A percentile compares a stretch with the other conserved stretches of the same genome.
Evolutionary conservation across 768 basidiomycete genomes (phyloP).

Genomic region (Kwoniella newhampshirensis): DNA sequence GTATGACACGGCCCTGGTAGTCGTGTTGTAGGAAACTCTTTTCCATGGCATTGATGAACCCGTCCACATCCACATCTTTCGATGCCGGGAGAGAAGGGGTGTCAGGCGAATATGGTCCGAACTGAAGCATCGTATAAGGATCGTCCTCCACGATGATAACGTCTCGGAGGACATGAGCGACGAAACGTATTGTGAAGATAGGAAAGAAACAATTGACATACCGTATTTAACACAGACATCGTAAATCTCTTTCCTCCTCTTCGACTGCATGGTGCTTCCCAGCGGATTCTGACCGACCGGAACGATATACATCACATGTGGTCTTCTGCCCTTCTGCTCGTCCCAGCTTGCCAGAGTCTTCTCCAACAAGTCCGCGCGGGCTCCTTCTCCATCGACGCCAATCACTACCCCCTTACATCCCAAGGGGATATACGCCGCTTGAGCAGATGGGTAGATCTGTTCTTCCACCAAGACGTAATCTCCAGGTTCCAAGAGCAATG

Average conservation of each 20-base stretch:
- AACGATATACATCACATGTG: conserved; percentile 53
- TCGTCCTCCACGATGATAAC: conserved; percentile 78
- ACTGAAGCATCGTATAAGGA: conserved; percentile 63
- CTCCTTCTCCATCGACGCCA: conserved; percentile 67
- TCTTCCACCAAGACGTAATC: conserved; percentile 57
- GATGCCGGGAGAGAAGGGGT: conserved; percentile 1
- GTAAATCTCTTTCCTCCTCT: conserved; percentile 73
- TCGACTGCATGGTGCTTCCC: conserved; percentile 64
- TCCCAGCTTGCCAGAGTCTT: conserved; percentile 66
- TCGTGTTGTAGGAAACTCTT: conserved; percentile 62
- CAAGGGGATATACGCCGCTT: conserved; percentile 24
- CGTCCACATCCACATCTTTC: conserved; percentile 18
- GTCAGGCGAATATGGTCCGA: conserved; percentile 46
- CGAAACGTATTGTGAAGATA: background rate
- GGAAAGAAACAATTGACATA: conserved; percentile 30
- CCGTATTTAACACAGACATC: conserved; percentile 74
- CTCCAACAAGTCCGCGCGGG: conserved; percentile 63
- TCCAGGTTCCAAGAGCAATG: conserved; percentile 57
- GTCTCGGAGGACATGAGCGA: conserved; percentile 54
- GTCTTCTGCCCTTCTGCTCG: conserved; percentile 59
- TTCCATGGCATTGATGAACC: conserved; percentile 59
- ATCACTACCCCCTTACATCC: conserved; percentile 49
- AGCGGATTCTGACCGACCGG: conserved; percentile 79
- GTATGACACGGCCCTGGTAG: conserved; percentile 74
- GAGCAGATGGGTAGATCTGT: conserved; percentile 64